Evolutionary conservation across 305 asterid genomes (phyloP).

Genomic region (Fraxinus baroniana): DNA sequence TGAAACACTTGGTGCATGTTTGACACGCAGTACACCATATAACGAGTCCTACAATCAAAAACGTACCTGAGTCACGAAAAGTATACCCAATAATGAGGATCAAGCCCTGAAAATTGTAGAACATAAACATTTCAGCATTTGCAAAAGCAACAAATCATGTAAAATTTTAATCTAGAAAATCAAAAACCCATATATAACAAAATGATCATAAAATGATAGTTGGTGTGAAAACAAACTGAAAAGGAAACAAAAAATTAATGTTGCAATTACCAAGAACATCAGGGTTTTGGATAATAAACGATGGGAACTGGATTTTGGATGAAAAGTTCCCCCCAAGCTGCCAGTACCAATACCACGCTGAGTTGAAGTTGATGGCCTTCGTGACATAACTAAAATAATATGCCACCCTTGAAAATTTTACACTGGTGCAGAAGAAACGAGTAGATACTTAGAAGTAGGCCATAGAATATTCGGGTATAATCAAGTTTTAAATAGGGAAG

Average conservation of each 20-base stretch:
- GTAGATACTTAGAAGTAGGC: not conserved
- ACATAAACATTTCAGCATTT: not conserved
- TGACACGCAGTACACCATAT: not conserved
- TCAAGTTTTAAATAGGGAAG: not conserved
- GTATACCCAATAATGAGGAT: slow-evolving; percentile 37
- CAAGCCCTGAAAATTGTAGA: slow-evolving; percentile 33
- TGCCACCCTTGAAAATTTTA: not conserved
- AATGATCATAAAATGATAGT: not conserved
- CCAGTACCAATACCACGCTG: slow-evolving; percentile 37
- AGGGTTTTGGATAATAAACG: slow-evolving; percentile 38
- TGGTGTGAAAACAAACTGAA: not conserved
- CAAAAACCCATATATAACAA: not conserved
- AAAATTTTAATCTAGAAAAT: not conserved
- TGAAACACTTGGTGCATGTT: not conserved
- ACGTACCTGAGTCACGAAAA: slow-evolving; percentile 41
- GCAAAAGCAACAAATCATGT: not conserved
- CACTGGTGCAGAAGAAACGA: not conserved
- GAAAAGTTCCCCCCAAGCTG: slow-evolving; percentile 37
- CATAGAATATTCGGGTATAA: not conserved
- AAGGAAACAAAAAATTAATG: not conserved
- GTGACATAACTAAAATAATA: slow-evolving; percentile 33
- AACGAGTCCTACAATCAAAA: not conserved
- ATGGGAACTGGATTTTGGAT: slow-evolving; percentile 40
- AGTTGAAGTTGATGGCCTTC: slow-evolving; percentile 38
- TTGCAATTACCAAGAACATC: slow-evolving; percentile 36